A percentile compares a stretch with the other conserved stretches of the same genome.
These are phyloP conservation scores for Cytospora schulzeri DNA, from an alignment of 2,329 filamentous ascomycete genomes.

Conservation along the genomic window DNA sequence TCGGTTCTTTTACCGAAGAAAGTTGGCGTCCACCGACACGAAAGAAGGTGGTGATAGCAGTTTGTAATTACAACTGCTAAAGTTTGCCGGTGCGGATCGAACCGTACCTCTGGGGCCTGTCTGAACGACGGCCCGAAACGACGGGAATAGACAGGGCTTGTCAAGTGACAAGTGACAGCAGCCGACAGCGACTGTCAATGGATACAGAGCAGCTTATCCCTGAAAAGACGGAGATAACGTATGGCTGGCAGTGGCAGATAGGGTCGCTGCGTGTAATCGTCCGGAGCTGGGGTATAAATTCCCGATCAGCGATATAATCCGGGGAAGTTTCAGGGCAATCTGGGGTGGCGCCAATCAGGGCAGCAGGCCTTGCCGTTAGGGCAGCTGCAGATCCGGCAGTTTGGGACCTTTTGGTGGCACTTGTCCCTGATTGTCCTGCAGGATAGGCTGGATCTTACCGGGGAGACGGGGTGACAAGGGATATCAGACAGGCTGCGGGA, in stretches of 20 bases:
- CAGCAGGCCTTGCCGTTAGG: slow-evolving; percentile 42
- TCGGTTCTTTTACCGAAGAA: slow-evolving; percentile 31
- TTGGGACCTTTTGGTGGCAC: slow-evolving; percentile 35
- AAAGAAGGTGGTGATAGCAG: slow-evolving; percentile 11
- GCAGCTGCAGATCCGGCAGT: slow-evolving; percentile 41
- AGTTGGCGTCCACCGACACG: slow-evolving; percentile 16
- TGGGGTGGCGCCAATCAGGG: slow-evolving; percentile 45
- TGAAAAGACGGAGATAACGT: slow-evolving; percentile 21
- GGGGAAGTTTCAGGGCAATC: slow-evolving; percentile 34
- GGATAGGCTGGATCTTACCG: slow-evolving; percentile 29
- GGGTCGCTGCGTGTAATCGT: slow-evolving; percentile 19
- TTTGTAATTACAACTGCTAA: slow-evolving; percentile 17
- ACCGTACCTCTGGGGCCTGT: slow-evolving; percentile 19
- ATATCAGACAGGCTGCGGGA: slow-evolving; percentile 27
- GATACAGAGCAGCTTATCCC: slow-evolving; percentile 1
- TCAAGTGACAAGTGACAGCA: slow-evolving; percentile 6
- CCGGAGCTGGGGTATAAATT: slow-evolving; percentile 30
- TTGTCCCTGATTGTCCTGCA: slow-evolving; percentile 27
- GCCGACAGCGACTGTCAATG: slow-evolving; percentile 5
- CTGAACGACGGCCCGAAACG: slow-evolving; percentile 19
- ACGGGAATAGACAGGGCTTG: slow-evolving; percentile 22
- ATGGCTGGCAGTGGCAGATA: slow-evolving; percentile 23
- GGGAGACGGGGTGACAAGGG: slow-evolving; percentile 19
- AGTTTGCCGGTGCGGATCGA: slow-evolving; percentile 22
- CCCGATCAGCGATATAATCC: slow-evolving; percentile 32